A percentile compares a stretch with the other conserved stretches of the same genome.
Evolutionary conservation across 164 flowering plant species (phyloP).

Genomic region (Vitis rupestris): DNA sequence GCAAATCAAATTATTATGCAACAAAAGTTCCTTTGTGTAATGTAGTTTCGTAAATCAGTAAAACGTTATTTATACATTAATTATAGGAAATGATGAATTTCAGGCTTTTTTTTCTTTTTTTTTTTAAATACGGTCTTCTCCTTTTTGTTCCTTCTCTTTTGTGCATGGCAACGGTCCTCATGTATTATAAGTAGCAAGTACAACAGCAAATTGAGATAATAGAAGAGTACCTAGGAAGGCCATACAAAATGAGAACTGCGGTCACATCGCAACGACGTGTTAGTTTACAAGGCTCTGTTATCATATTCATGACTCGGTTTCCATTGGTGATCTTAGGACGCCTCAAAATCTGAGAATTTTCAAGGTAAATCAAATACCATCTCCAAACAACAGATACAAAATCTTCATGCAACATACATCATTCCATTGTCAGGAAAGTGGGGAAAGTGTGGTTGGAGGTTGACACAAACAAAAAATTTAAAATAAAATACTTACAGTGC

Average conservation of each 20-base stretch:
- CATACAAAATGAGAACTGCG: conserved; percentile 54
- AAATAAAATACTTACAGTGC: conserved; percentile 51
- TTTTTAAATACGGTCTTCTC: too few relatives aligned
- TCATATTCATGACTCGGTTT: conserved; percentile 32
- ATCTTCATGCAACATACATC: not conserved
- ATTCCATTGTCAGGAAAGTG: too few relatives aligned
- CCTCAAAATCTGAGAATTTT: conserved; percentile 40
- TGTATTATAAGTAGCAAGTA: not conserved
- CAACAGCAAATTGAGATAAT: not conserved
- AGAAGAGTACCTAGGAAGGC: conserved; percentile 36
- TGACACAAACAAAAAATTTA: not conserved
- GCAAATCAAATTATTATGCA: too few relatives aligned
- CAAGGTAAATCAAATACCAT: conserved; percentile 2
- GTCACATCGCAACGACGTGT: conserved; percentile 64
- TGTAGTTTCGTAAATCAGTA: too few relatives aligned
- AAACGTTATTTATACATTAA: too few relatives aligned
- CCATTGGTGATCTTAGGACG: conserved; percentile 44
- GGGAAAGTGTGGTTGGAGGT: not conserved
- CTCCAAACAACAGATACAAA: not conserved
- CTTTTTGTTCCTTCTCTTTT: too few relatives aligned
- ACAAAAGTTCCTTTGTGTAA: too few relatives aligned
- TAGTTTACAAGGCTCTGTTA: conserved; percentile 49
- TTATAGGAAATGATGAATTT: too few relatives aligned
- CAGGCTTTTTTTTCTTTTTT: too few relatives aligned
- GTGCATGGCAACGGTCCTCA: not conserved